phyloP scores from a whole-genome alignment of 805 yeast genomes.

The Saccharomycodes ludwigii region DNA sequence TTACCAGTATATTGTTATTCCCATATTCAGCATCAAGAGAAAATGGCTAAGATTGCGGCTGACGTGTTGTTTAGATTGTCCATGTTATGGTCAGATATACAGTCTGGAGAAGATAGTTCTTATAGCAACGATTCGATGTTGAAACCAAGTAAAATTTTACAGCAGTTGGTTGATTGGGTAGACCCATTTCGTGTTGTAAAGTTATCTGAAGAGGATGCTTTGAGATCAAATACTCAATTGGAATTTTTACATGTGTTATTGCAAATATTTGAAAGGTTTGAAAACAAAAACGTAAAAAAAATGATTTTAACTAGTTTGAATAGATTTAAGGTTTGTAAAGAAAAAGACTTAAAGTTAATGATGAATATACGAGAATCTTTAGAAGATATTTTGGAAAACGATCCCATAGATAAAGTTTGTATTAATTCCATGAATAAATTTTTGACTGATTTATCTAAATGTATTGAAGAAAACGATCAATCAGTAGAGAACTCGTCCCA shows the following conservation, averaged over 20 bases:
- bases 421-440: conserved; percentile 26
- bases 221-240: conserved; percentile 39
- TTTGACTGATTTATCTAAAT: conserved; percentile 10
- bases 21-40: conserved; percentile 55
- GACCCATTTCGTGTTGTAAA: conserved; percentile 51
- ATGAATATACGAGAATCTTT: conserved; percentile 16
- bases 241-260: conserved; percentile 44
- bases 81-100: conserved; percentile 28
- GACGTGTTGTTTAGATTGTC: conserved; percentile 54
- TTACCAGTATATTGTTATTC: conserved; percentile 81
- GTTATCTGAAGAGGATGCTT: conserved; percentile 28
- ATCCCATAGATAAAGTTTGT: conserved; percentile 21
- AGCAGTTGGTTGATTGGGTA: conserved; percentile 74
- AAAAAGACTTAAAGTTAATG: conserved; percentile 17
- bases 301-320: conserved; percentile 38
- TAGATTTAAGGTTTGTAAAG: conserved; percentile 32
- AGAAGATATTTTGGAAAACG: conserved; percentile 21
- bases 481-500: conserved; percentile 9
- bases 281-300: conserved; percentile 40
- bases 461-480: conserved; percentile 11
- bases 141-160: conserved; percentile 42
- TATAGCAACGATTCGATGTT: conserved; percentile 15
- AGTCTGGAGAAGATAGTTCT: conserved; percentile 19
- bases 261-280: conserved; percentile 33
- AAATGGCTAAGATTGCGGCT: conserved; percentile 49